Evolutionary conservation across 1,139 yeast genomes (phyloP), one percentile per base, ranked within the genome.

Genomic region (Saccharomyces hybrid): DNA sequence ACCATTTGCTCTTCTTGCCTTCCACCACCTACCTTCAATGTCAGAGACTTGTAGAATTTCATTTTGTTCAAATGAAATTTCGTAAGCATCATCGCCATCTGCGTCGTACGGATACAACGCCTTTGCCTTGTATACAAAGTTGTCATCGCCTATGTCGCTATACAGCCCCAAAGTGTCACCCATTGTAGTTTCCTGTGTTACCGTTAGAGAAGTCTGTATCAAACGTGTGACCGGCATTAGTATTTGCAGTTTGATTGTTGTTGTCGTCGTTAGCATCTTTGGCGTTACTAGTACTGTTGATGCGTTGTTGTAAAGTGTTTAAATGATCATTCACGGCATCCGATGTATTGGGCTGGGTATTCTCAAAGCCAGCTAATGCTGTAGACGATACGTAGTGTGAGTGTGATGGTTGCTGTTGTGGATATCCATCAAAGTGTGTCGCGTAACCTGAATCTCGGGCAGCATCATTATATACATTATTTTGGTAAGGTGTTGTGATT

Each of bases 21-120:
- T 97, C 98, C 98, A 93, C 99, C 99, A 93, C 74, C 95, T 86
- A 53, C 98, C 97, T 61, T 88, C 89, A 56, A 89, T 88, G 67
- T 93, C 98, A 64, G 89, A 90, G 49, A 93, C 96, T 64, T 87
- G 91, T 69, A 93, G 79, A 28, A 90, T 76, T 71, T 93, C 99
- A 58, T 93, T 97, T 71, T 91, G 90, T 58, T 79, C 82, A 67
- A 93, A 93, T 4, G 96, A 86, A 47, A 93, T 81, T 73, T 93
- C 99, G 68, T 93, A 93, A 58, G 87, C 88, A 71, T 93, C 99
- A 54, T 87, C 95, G 2, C 95, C 95, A 65, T 87, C 89, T n/a
- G 98, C 97, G 56, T 83, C 84, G 70, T 93, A 93, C 54, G 86
- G 78, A 69, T 89, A 93, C 53, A 91, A 76, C 0, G 97, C 98